phyloP scores from a whole-genome alignment of 345 rosid genomes.

The Camelina laxa region DNA sequence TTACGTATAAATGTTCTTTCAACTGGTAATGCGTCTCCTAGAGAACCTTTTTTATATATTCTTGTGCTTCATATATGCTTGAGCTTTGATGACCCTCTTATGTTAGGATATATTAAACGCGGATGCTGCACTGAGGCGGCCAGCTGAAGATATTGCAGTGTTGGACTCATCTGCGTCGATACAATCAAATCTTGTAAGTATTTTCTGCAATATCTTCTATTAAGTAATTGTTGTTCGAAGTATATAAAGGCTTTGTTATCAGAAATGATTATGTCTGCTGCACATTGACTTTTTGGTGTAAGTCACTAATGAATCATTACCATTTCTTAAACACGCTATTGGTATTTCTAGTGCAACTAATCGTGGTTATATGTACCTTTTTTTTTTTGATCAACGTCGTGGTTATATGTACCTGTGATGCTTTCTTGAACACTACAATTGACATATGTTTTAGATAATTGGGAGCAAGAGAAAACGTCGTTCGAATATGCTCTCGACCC shows the following conservation, averaged over 20 bases:
- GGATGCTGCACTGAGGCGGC: slow-evolving; percentile 67
- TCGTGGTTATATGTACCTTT: slow-evolving; percentile 8
- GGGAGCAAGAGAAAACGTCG: slow-evolving; percentile 54
- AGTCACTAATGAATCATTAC: slow-evolving; percentile 8
- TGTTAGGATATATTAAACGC: slow-evolving; percentile 70
- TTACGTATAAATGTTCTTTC: slow-evolving; percentile 1
- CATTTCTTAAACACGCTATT: not conserved
- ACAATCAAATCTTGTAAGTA: slow-evolving; percentile 78
- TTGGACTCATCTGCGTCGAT: slow-evolving; percentile 73
- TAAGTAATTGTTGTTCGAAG: not conserved
- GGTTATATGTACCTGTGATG: slow-evolving; percentile 1
- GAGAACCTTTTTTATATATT: slow-evolving; percentile 5
- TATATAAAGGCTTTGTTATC: not conserved
- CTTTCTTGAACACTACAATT: slow-evolving; percentile 8
- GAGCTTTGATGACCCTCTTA: slow-evolving; percentile 32
- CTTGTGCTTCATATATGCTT: slow-evolving; percentile 17
- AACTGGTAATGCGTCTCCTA: not conserved
- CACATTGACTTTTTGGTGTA: slow-evolving; percentile 17
- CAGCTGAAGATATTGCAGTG: slow-evolving; percentile 71
- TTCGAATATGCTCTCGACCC: slow-evolving; percentile 46
- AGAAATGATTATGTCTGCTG: not conserved
- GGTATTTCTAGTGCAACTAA: slow-evolving; percentile 2
- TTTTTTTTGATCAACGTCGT: not conserved
- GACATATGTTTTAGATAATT: slow-evolving; percentile 59
- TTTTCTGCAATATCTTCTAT: slow-evolving; percentile 6